phyloP scores from a whole-genome alignment of 2,329 filamentous ascomycete species.

The Trichoderma simmonsii region DNA sequence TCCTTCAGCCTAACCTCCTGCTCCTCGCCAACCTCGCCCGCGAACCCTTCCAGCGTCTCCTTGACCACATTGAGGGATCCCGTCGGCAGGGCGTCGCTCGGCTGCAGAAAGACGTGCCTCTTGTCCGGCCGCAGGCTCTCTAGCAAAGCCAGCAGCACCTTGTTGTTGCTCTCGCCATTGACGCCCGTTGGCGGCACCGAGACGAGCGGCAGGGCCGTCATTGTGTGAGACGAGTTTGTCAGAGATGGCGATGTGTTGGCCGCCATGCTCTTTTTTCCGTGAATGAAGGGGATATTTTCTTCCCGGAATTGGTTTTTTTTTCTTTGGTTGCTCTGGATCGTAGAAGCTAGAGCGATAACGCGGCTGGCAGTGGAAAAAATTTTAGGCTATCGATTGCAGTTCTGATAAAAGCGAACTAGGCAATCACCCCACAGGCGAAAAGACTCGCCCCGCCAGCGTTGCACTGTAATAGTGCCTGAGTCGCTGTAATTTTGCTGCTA shows the following conservation, averaged over 20 bases:
- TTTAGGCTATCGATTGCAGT: slow-evolving; percentile 5
- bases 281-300: background rate
- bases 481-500: background rate
- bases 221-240: slow-evolving; percentile 63
- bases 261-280: slow-evolving; percentile 30
- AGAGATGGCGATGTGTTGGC: slow-evolving; percentile 53
- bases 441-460: slow-evolving; percentile 1
- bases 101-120: slow-evolving; percentile 75
- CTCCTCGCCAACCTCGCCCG: slow-evolving; percentile 67
- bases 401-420: background rate
- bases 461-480: background rate
- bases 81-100: slow-evolving; percentile 61
- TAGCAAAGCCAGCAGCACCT: slow-evolving; percentile 48
- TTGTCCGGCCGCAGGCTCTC: slow-evolving; percentile 55
- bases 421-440: slow-evolving; percentile 4
- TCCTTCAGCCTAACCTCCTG: slow-evolving; percentile 68
- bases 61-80: slow-evolving; percentile 76
- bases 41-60: slow-evolving; percentile 73
- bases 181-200: slow-evolving; percentile 37
- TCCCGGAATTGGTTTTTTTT: background rate
- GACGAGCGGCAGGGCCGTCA: slow-evolving; percentile 47
- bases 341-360: slow-evolving; percentile 12
- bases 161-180: slow-evolving; percentile 23
- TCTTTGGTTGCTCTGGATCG: background rate
- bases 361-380: slow-evolving; percentile 3